Base-by-base conservation (phyloP, 2,329 filamentous ascomycete species). In the Grosmannia penicillata region DNA sequence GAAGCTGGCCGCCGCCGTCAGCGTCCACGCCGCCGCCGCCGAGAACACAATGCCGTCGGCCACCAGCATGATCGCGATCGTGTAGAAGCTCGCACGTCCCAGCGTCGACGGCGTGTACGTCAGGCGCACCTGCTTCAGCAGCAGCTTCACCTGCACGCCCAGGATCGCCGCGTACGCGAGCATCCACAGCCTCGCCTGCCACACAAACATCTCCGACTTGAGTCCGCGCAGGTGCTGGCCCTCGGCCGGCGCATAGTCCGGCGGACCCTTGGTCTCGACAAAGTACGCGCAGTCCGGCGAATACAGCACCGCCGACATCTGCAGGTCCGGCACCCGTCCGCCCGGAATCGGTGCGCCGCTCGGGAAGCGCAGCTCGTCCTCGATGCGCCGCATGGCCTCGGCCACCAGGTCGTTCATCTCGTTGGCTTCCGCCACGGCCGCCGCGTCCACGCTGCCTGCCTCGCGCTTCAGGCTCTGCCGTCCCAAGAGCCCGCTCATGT, bases 221-320 rank as follows among this genome's bases (percentile, higher is more conserved):
- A 70, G 61, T 8, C 75, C 75, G 1, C 62, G 51, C 4, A 80
- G 59, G 49, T 80, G 75, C 41, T 66, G 56, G 2, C 65, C 66
- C 24, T 74, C 67, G 6, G 54, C 54, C 1, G 63, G 58, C 0
- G 69, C 50, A 42, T 64, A 75, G 13, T 61, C 57, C 0, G 75
- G 75, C 2, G 75, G 72, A 0, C 77, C 77, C 48, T 73, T 75
- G 13, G 71, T 71, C 49, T 78, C 72, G 25, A 82, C 58, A 43
- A 78, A 76, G 54, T 73, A 79, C 4, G 66, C 70, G 48, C 77
- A 82, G 51, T 81, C 77, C 1, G 77, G 77, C 10, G 77, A 81
- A 56, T 74, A 80, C 15, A 79, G 60, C 18, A 80, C 64, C 6
- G 70, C 62, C 2, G 76, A 78, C 60, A 80, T 70, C 40, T 70